Base-by-base conservation (phyloP, 2,329 filamentous ascomycete genomes). In the Arthrinium phaeospermum region DNA sequence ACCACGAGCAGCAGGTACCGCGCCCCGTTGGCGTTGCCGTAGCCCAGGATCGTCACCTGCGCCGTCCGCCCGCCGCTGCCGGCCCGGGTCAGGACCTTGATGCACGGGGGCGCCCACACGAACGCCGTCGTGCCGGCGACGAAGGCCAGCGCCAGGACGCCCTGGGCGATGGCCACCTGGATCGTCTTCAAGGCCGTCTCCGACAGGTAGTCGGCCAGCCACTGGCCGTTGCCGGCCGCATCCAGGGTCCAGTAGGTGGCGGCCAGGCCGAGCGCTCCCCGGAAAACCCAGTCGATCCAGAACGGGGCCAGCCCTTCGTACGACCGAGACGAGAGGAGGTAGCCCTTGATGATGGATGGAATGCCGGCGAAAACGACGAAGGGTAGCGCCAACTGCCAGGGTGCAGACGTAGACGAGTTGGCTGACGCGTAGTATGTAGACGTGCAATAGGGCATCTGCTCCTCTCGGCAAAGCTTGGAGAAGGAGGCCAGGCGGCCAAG, bases 371-470 rank as follows among this genome's bases (percentile, higher is more conserved):
- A 91, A 13, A 95, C 88, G n/a, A 90, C 78, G 77, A 95, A 93
- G 0, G 96, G 94, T 68, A 98, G 92, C 10, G 87, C 82, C 24
- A 98, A 87, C 81, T 98, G 96, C 94, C 95, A 98, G 1, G 91
- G 89, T 0, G 96, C 94, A 3, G 96, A 98, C 0, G 95, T 98
- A 0, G 96, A 98, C 0, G 96, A 98, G 3, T 92, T 94, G 13
- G 92, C 90, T 0, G 96, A 98, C 5, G 95, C 93, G 80, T 99
- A 99, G 85, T 98, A 99, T 0, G 96, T 98, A 1, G 96, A 98
- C 71, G 90, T 91, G 85, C 96, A 99, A 84, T 93, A 97, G 0
- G 96, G 96, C 94, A 98, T 98, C 84, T 99, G 96, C 84, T 99
- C 96, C 82, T 99, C 96, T 72, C 96, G 92, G 81, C 96, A 99